These are phyloP conservation scores for Aspergillus jensenii DNA, from an alignment of 2,329 filamentous ascomycete species.

Conservation along the genomic window DNA sequence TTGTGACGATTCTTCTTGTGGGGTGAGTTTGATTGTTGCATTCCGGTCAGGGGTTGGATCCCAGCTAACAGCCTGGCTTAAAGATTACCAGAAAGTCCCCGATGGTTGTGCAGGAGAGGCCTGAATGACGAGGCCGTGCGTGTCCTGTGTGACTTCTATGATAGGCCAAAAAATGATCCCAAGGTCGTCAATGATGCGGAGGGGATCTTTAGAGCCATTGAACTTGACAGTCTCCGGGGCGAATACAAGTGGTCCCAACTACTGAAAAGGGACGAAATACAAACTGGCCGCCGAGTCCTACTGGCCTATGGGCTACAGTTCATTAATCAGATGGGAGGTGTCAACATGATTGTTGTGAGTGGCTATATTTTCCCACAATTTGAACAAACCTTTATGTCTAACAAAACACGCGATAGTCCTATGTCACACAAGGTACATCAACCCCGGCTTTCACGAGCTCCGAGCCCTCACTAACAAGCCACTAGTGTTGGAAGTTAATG, in stretches of 20 bases:
- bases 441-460: neutral
- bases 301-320: constrained; percentile 51
- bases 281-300: constrained; percentile 46
- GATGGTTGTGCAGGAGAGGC: constrained; percentile 47
- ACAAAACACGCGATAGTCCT: constrained; percentile 17
- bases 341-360: constrained; percentile 49
- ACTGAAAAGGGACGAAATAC: constrained; percentile 44
- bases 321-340: constrained; percentile 53
- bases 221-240: constrained; percentile 37
- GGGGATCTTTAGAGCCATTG: constrained; percentile 46
- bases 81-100: constrained; percentile 40
- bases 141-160: constrained; percentile 30
- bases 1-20: constrained; percentile 41
- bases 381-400: no score
- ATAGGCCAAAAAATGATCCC: constrained; percentile 20
- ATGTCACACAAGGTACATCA: constrained; percentile 24
- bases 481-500: constrained; percentile 46
- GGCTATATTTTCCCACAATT: neutral
- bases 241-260: constrained; percentile 42
- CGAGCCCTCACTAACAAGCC: neutral
- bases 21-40: constrained; percentile 19
- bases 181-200: constrained; percentile 32
- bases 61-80: neutral
- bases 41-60: neutral
- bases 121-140: constrained; percentile 30